Percentiles rank a stretch among this genome's conserved stretches.
These are phyloP conservation scores for Suillus weaverae DNA, from an alignment of 768 basidiomycete species.

Conservation along the genomic window DNA sequence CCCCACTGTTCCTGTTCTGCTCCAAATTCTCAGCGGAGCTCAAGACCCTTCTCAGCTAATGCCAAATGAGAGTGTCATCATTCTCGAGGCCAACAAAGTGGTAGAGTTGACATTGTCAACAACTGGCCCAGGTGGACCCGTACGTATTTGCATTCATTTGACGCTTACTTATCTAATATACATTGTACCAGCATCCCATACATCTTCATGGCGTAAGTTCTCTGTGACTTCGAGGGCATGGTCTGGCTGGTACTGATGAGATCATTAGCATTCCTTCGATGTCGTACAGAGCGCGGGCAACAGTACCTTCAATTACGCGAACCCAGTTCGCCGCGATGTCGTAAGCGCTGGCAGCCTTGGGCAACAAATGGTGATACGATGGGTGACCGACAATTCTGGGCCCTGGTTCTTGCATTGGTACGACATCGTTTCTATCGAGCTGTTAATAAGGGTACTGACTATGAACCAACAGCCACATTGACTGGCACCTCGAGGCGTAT, in stretches of 20 bases:
- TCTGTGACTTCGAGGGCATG: not conserved
- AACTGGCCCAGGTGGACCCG: conserved; percentile 6
- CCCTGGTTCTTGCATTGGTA: conserved; percentile 33
- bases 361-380: conserved; percentile 42
- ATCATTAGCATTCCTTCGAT: conserved; percentile 42
- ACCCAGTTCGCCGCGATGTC: conserved; percentile 56
- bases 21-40: conserved; percentile 46
- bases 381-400: conserved; percentile 54
- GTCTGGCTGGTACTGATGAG: not conserved
- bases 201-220: conserved; percentile 43
- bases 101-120: conserved; percentile 20
- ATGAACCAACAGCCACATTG: conserved; percentile 14
- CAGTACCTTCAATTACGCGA: conserved; percentile 40
- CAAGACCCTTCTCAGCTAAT: conserved; percentile 26
- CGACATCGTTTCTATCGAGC: not conserved
- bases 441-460: not conserved
- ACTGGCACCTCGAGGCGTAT: conserved; percentile 22
- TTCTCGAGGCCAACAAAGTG: conserved; percentile 28
- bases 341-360: conserved; percentile 27
- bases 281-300: conserved; percentile 42
- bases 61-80: conserved; percentile 24
- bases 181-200: conserved; percentile 37
- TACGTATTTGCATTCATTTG: not conserved
- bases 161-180: not conserved
- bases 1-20: conserved; percentile 42